Conservation (phyloP, 164 flowering plant genomes). For the Sedum album region DNA sequence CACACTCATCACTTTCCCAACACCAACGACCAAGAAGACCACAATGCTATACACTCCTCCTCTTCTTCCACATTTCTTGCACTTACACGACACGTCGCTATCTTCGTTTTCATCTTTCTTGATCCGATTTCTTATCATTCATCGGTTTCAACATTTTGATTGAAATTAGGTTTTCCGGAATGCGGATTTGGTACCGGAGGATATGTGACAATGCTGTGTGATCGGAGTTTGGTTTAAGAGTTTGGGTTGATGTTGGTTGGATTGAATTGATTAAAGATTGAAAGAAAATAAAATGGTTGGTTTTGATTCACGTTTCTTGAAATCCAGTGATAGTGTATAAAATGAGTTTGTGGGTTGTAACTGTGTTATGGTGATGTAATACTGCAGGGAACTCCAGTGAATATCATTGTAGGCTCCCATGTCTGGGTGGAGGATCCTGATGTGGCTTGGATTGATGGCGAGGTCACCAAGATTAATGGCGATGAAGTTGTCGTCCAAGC, state of each 20-base stretch:
- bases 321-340: no score
- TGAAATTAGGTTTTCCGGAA: not conserved
- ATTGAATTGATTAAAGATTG: not conserved
- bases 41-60: not conserved
- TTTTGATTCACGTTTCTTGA: not conserved
- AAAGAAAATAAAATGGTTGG: not conserved
- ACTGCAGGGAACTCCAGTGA: conserved; percentile 77
- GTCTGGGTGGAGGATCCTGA: conserved; percentile 84
- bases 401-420: conserved; percentile 81
- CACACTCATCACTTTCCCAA: conserved; percentile 1
- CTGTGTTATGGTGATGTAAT: not conserved
- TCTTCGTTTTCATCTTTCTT: not conserved
- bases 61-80: not conserved
- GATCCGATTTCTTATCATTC: not conserved
- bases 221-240: no score
- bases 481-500: conserved; percentile 47
- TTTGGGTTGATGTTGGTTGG: not conserved
- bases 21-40: not conserved
- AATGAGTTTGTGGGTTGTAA: not conserved
- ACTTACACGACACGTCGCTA: not conserved
- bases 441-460: conserved; percentile 85
- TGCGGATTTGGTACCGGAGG: not conserved
- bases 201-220: no score
- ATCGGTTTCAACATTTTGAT: not conserved
- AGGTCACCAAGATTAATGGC: conserved; percentile 56